A percentile compares a stretch with the other conserved stretches of the same genome.
Conservation (phyloP, 305 asterid genomes). For the Fraxinus paxiana region DNA sequence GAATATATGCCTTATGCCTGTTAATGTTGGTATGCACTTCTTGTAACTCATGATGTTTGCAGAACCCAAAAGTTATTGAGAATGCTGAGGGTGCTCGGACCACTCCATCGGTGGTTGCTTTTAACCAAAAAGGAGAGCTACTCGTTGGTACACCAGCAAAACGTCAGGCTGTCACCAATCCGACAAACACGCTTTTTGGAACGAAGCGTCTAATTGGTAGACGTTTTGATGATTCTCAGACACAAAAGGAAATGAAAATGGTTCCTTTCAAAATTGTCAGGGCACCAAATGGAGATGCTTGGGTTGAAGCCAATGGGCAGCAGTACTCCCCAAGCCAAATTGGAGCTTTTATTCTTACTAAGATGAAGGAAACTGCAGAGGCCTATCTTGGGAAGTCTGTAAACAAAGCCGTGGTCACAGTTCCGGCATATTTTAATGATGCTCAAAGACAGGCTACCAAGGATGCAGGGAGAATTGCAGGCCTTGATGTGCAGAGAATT, state of each 20-base stretch:
- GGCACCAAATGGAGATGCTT: conserved; percentile 57
- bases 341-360: conserved; percentile 46
- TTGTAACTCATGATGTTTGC: background rate
- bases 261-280: conserved; percentile 46
- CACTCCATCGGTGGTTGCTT: conserved; percentile 55
- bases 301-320: conserved; percentile 53
- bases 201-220: conserved; percentile 56
- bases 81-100: conserved; percentile 54
- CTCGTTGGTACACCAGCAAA: conserved; percentile 57
- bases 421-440: conserved; percentile 58
- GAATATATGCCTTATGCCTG: background rate
- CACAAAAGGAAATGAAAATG: conserved; percentile 56
- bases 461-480: conserved; percentile 56
- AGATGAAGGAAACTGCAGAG: conserved; percentile 61
- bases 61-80: conserved; percentile 46
- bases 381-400: conserved; percentile 49
- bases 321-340: conserved; percentile 50
- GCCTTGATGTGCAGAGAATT: conserved; percentile 56
- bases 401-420: conserved; percentile 50
- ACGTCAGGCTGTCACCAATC: conserved; percentile 56
- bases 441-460: conserved; percentile 61
- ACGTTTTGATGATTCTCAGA: conserved; percentile 50
- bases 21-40: background rate
- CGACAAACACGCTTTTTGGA: conserved; percentile 43
- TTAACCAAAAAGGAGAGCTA: conserved; percentile 48